A percentile compares a stretch with the other conserved stretches of the same genome.
These are phyloP conservation scores for Trametes elegans DNA, from an alignment of 768 basidiomycete species.

Conservation along the genomic window DNA sequence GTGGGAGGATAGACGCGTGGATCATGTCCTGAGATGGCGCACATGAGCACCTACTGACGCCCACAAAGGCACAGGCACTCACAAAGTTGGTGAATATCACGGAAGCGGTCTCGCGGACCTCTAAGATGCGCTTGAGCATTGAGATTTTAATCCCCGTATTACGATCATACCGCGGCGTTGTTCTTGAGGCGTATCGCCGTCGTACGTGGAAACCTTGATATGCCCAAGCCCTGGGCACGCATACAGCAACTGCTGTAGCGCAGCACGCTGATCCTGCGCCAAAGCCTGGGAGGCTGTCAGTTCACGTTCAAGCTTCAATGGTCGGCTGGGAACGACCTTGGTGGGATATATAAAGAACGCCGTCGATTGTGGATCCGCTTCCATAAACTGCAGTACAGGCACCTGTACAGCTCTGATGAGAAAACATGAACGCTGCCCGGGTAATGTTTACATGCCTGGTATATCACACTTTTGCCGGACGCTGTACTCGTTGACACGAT, in stretches of 20 bases:
- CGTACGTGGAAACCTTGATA: conserved; percentile 67
- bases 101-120: conserved; percentile 68
- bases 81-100: conserved; percentile 91
- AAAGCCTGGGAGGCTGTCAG: conserved; percentile 52
- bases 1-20: conserved; percentile 80
- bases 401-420: conserved; percentile 48
- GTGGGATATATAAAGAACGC: conserved; percentile 89
- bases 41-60: not conserved
- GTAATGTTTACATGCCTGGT: conserved; percentile 52
- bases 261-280: conserved; percentile 81
- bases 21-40: conserved; percentile 64
- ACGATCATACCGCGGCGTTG: conserved; percentile 48
- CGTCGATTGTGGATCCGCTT: conserved; percentile 57
- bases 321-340: conserved; percentile 50
- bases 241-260: conserved; percentile 64
- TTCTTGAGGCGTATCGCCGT: conserved; percentile 84
- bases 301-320: not conserved
- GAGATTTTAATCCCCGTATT: not conserved
- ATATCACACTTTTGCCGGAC: conserved; percentile 86
- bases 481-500: conserved; percentile 91
- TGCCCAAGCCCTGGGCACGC: conserved; percentile 62
- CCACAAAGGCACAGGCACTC: conserved; percentile 19
- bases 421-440: not conserved
- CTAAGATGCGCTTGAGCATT: conserved; percentile 33
- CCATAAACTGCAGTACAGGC: conserved; percentile 65